phyloP scores from a whole-genome alignment of 2,329 filamentous ascomycete genomes.

The Salinomyces thailandicus region DNA sequence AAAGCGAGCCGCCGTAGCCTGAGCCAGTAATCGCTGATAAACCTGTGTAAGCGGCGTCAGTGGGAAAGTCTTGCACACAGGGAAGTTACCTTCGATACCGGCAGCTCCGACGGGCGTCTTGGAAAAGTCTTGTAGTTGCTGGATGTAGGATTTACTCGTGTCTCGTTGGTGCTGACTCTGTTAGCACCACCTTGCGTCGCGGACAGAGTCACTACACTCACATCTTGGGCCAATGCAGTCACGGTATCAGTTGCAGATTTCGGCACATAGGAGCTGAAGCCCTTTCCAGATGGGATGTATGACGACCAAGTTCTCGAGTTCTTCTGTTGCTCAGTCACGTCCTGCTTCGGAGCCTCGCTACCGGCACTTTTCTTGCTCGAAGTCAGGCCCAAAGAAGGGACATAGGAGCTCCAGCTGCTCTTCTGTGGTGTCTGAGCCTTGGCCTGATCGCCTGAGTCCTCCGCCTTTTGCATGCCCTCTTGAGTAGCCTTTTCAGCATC shows the following conservation, averaged over 20 bases:
- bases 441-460: conserved; percentile 10
- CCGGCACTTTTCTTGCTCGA: conserved; percentile 15
- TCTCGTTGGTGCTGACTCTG: conserved; percentile 32
- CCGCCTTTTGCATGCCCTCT: conserved; percentile 14
- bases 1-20: conserved; percentile 37
- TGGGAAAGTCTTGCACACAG: conserved; percentile 7
- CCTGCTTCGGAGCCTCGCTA: conserved; percentile 11
- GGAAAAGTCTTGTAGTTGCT: conserved; percentile 41
- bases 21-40: conserved; percentile 35
- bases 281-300: conserved; percentile 39
- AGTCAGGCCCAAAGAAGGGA: conserved; percentile 15
- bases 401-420: conserved; percentile 24
- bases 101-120: conserved; percentile 42
- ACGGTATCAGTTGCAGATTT: conserved; percentile 30
- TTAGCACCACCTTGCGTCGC: too few species aligned
- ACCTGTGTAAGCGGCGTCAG: conserved; percentile 19
- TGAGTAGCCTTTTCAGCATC: conserved; percentile 25
- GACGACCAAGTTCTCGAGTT: conserved; percentile 35
- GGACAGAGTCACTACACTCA: conserved; percentile 13
- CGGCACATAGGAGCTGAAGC: conserved; percentile 39
- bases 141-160: conserved; percentile 38
- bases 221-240: conserved; percentile 34
- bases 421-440: conserved; percentile 15
- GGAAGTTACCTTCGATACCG: conserved; percentile 18
- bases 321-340: conserved; percentile 25